Evolutionary conservation across 176 grass and related monocot species (phyloP), one percentile per base, ranked within the genome.

Genomic region (Raddia guianensis): DNA sequence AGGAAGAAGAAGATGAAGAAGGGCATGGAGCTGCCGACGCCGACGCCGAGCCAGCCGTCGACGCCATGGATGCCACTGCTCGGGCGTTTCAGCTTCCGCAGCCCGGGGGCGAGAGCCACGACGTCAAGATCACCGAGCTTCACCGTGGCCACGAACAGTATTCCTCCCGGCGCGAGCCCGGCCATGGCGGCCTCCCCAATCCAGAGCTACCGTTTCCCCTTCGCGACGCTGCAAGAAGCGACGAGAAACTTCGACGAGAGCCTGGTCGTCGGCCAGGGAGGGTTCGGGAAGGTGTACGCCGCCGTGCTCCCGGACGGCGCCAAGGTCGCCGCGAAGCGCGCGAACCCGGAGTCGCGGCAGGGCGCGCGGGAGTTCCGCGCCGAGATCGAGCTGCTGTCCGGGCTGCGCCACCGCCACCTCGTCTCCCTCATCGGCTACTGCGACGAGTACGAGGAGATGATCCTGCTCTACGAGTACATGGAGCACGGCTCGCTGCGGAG

Each of bases 201-300:
- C 19, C 70, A 62, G 21, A 75, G 82, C 54, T 84, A 70, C 70
- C 87, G 75, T 12, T 68, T 76, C 62, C 86, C 86, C 62, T 27
- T 88, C 70, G 61, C 63, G 54, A 0, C 54, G 70, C 0, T 88
- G 34, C 81, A 62, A 13, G 86, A 74, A 9, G 86, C 70, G 15
- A 88, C 86, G 12, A 8, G 57, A 15, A 54, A 75, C 81, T 89
- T 89, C 81, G 75, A 84, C 76, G 81, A 84, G 46, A 0, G 54
- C 70, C 76, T 74, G 1, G 46, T 88, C 11, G 33, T 88, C 70
- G 86, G 86, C 3, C 61, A 49, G 35, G 87, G 87, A 40, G 87
- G 87, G 51, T 89, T 89, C 63, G 87, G 87, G n/a, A 74, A 68
- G 81, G 87, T 89, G 75, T 89, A 89, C 81, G 63, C 34, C 8